These are phyloP conservation scores for Globisporangium cystogenes DNA, from an alignment of 352 stramenopile species.

Conservation along the genomic window DNA sequence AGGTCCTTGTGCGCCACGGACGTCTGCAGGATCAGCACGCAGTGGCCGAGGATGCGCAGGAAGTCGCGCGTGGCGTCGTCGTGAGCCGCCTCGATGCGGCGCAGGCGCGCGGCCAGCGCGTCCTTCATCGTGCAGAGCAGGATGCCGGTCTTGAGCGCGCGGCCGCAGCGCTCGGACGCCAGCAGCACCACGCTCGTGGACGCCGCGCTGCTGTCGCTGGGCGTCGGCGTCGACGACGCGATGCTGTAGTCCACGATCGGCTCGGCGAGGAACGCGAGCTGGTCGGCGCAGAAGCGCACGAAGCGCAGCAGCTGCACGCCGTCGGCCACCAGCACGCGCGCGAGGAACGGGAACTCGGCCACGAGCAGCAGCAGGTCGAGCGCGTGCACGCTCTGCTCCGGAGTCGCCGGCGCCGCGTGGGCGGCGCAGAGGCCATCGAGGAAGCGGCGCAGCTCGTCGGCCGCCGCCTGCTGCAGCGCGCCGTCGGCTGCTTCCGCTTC, in stretches of 20 bases:
- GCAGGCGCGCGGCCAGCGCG: slow-evolving; percentile 30
- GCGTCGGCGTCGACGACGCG: background rate
- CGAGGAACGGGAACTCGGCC: slow-evolving; percentile 51
- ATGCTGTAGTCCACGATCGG: slow-evolving; percentile 47
- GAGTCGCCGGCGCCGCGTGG: slow-evolving; percentile 5
- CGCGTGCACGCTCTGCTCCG: slow-evolving; percentile 27
- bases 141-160: slow-evolving; percentile 68
- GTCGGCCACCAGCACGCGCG: slow-evolving; percentile 27
- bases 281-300: slow-evolving; percentile 44
- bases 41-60: slow-evolving; percentile 41
- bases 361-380: slow-evolving; percentile 58
- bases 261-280: slow-evolving; percentile 43
- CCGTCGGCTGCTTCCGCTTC: background rate
- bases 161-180: slow-evolving; percentile 64
- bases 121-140: slow-evolving; percentile 61
- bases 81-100: slow-evolving; percentile 6
- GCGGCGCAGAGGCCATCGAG: slow-evolving; percentile 25
- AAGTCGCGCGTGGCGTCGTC: slow-evolving; percentile 16
- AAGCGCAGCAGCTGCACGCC: slow-evolving; percentile 30
- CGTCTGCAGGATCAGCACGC: slow-evolving; percentile 60
- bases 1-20: slow-evolving; percentile 76
- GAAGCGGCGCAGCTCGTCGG: slow-evolving; percentile 32
- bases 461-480: slow-evolving; percentile 19
- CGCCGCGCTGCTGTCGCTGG: slow-evolving; percentile 3
- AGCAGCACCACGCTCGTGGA: slow-evolving; percentile 69